phyloP scores from a whole-genome alignment of 306 rosid species.

The Senna tora region DNA sequence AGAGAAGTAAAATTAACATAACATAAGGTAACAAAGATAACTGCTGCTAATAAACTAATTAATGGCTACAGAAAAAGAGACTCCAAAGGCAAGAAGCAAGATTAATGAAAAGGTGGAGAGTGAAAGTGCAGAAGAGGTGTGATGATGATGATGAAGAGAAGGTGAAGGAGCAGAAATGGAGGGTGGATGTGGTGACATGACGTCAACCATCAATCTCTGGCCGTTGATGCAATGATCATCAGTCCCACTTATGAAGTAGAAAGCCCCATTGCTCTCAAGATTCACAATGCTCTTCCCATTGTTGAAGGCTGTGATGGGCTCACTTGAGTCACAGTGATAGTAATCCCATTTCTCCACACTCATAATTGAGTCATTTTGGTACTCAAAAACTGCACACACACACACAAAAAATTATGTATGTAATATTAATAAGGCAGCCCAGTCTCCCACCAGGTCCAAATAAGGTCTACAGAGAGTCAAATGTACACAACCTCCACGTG shows the following conservation, averaged over 20 bases:
- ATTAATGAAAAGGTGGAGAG: conserved; percentile 33
- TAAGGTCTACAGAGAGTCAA: too few relatives aligned
- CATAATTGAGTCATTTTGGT: conserved; percentile 74
- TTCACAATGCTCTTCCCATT: conserved; percentile 67
- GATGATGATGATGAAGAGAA: conserved; percentile 2
- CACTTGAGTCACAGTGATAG: conserved; percentile 63
- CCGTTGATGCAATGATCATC: conserved; percentile 68
- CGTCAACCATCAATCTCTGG: conserved; percentile 63
- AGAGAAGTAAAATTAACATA: too few relatives aligned
- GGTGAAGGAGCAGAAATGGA: conserved; percentile 51
- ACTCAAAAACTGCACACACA: conserved; percentile 64
- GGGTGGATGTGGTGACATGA: conserved; percentile 58
- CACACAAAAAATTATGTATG: too few relatives aligned
- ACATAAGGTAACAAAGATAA: too few relatives aligned
- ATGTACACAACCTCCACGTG: too few relatives aligned
- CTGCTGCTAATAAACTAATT: too few relatives aligned
- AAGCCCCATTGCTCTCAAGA: conserved; percentile 68
- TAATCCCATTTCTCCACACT: conserved; percentile 74
- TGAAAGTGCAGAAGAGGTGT: conserved; percentile 34
- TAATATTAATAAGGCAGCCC: too few relatives aligned
- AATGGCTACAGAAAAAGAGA: conserved; percentile 33
- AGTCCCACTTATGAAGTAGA: conserved; percentile 78
- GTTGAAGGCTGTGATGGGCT: conserved; percentile 58
- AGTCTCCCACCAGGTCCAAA: too few relatives aligned
- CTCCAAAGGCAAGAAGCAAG: conserved; percentile 12